These are phyloP conservation scores for Colletotrichum sp. DNA, from an alignment of 2,329 filamentous ascomycete genomes.

Conservation along the genomic window DNA sequence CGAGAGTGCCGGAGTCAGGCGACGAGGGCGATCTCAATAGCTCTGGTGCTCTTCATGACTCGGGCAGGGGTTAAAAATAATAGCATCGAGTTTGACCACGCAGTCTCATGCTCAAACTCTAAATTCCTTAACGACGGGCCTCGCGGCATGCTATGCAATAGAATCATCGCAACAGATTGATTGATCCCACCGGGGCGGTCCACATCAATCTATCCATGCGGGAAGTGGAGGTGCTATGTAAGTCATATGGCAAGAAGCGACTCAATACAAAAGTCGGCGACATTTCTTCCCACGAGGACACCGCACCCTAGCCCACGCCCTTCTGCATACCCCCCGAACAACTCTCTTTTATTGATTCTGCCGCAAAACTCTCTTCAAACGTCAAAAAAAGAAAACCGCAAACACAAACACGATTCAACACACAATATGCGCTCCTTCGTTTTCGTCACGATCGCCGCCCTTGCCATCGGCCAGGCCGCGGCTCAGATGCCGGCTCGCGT, in stretches of 20 bases:
- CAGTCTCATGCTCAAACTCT: not conserved
- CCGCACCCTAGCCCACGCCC: not conserved
- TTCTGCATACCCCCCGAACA: not conserved
- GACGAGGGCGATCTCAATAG: not conserved
- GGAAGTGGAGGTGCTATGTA: not conserved
- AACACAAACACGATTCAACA: not conserved
- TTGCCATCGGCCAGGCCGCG: not conserved
- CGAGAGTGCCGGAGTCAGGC: not conserved
- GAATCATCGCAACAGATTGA: not conserved
- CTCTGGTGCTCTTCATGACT: not conserved
- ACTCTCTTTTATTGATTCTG: not conserved
- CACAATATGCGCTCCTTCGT: not conserved
- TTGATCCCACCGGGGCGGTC: not conserved
- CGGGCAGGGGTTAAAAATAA: not conserved
- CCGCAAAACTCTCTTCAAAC: not conserved
- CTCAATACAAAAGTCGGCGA: not conserved
- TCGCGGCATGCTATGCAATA: not conserved
- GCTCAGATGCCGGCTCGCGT: not conserved
- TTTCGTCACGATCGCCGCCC: not conserved
- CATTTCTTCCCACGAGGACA: not conserved
- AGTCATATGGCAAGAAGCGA: not conserved
- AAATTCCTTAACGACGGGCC: not conserved
- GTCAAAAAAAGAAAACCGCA: not conserved
- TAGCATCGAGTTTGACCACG: not conserved
- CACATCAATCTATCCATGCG: not conserved